phyloP scores from a whole-genome alignment of 202 grass and related monocot species.

The Tripidium arundinaceum region DNA sequence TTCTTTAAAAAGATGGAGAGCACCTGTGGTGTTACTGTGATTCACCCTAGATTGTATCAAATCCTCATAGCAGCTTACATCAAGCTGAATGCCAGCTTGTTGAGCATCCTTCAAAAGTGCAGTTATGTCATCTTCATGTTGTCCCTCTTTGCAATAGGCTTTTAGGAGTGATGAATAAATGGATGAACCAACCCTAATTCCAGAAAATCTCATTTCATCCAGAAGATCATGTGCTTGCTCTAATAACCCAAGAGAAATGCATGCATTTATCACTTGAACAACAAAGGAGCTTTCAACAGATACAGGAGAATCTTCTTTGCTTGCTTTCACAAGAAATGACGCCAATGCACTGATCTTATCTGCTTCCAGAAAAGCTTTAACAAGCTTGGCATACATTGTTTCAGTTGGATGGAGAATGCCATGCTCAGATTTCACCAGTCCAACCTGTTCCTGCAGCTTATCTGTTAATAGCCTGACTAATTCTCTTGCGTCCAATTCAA shows the following conservation, averaged over 20 bases:
- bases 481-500: conserved; percentile 58
- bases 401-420: conserved; percentile 91
- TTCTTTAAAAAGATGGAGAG: conserved; percentile 57
- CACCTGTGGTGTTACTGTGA: conserved; percentile 50
- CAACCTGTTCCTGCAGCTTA: conserved; percentile 52
- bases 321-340: conserved; percentile 77
- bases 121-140: conserved; percentile 54
- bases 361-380: conserved; percentile 72
- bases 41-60: conserved; percentile 58
- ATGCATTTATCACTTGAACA: conserved; percentile 84
- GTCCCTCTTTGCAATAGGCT: conserved; percentile 63
- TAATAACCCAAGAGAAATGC: conserved; percentile 69
- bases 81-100: conserved; percentile 68
- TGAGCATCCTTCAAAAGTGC: conserved; percentile 71
- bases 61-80: conserved; percentile 59
- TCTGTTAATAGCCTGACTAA: conserved; percentile 53
- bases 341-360: conserved; percentile 61
- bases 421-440: conserved; percentile 67
- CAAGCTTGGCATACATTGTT: conserved; percentile 85
- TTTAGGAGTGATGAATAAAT: conserved; percentile 76
- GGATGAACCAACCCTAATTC: conserved; percentile 68
- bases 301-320: conserved; percentile 62
- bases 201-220: conserved; percentile 90
- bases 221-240: conserved; percentile 91
- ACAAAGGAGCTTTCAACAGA: conserved; percentile 66